A percentile compares a stretch with the other conserved stretches of the same genome.
Evolutionary conservation across 352 stramenopile genomes (phyloP).

Genomic region (Elongisporangium senticosum): DNA sequence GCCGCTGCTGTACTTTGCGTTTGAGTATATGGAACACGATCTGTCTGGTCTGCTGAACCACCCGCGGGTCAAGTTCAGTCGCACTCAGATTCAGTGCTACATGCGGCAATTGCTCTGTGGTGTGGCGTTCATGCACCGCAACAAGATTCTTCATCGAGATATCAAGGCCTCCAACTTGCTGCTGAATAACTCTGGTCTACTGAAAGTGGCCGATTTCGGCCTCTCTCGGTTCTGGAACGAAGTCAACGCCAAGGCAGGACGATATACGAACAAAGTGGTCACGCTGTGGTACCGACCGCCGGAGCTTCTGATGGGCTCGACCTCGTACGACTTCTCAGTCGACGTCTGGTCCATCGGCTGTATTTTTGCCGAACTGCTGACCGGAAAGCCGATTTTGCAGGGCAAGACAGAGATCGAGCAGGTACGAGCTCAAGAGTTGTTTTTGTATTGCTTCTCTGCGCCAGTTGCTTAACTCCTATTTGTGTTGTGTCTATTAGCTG

Average conservation of each 20-base stretch:
- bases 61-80: constrained; percentile 73
- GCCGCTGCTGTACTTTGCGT: constrained; percentile 81
- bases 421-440: constrained; percentile 18
- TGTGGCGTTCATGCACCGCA: constrained; percentile 84
- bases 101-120: constrained; percentile 80
- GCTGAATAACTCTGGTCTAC: constrained; percentile 78
- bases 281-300: constrained; percentile 94
- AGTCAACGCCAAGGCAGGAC: constrained; percentile 72
- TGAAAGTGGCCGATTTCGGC: constrained; percentile 82
- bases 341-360: constrained; percentile 94
- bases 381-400: constrained; percentile 76
- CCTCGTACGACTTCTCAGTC: constrained; percentile 89
- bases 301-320: constrained; percentile 90
- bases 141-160: constrained; percentile 85
- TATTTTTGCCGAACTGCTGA: constrained; percentile 78
- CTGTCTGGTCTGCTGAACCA: constrained; percentile 80
- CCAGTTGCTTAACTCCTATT: not conserved
- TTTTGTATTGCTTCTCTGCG: not conserved
- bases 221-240: constrained; percentile 84
- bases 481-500: constrained; percentile 24
- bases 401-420: constrained; percentile 82
- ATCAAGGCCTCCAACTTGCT: constrained; percentile 86
- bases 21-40: constrained; percentile 87
- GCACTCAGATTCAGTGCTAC: constrained; percentile 85
- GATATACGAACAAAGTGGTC: constrained; percentile 94